Percentiles rank a stretch among this genome's conserved stretches.
phyloP scores from a whole-genome alignment of 306 rosid species.

The Vachellia collinsii region DNA sequence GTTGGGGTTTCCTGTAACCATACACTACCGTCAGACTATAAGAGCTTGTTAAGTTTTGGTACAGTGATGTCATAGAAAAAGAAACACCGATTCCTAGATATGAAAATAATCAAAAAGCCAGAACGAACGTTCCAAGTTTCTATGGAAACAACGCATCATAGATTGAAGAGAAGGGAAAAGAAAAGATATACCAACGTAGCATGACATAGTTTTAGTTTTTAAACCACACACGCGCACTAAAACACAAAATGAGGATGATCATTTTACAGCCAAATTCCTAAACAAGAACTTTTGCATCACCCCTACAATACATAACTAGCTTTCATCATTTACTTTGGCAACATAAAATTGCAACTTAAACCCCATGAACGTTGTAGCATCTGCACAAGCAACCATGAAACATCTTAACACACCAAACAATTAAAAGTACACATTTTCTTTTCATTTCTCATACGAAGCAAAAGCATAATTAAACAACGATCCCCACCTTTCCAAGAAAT shows the following conservation, averaged over 20 bases:
- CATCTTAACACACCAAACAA: background rate
- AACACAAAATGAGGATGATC: background rate
- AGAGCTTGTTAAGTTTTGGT: background rate
- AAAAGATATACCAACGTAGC: background rate
- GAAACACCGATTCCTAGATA: background rate
- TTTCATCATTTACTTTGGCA: constrained; percentile 8
- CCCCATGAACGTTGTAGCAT: background rate
- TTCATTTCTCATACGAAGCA: constrained; percentile 5
- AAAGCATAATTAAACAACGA: background rate
- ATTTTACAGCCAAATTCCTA: constrained; percentile 9
- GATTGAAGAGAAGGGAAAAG: background rate
- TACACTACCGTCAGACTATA: constrained; percentile 32
- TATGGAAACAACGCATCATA: constrained; percentile 18
- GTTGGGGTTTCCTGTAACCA: constrained; percentile 59
- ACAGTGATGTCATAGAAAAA: background rate
- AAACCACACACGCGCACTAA: background rate
- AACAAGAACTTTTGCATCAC: constrained; percentile 26
- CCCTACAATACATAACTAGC: background rate
- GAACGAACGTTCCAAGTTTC: constrained; percentile 1
- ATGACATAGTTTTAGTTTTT: background rate
- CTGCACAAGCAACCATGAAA: constrained; percentile 1
- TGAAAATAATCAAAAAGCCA: background rate
- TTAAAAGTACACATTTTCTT: background rate
- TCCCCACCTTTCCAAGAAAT: constrained; percentile 52
- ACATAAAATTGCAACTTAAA: constrained; percentile 2